Evolutionary conservation across 2,329 filamentous ascomycete genomes (phyloP), one percentile per base, ranked within the genome.

Genomic region (Talaromyces rugulosus): DNA sequence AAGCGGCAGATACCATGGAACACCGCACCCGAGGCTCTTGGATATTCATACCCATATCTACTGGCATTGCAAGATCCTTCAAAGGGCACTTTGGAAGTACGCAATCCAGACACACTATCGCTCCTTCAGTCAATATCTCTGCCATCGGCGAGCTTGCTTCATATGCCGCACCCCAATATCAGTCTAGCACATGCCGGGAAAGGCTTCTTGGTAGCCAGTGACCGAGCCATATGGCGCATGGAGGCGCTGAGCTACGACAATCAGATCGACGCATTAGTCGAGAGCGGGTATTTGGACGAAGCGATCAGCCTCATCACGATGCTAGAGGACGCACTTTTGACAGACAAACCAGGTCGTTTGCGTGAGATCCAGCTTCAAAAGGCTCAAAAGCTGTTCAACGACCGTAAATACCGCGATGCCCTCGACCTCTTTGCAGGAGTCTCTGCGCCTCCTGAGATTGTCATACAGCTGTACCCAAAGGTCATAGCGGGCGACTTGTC

Each of bases 161-260:
- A 98, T 74, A 95, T 98, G 30, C 92, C 93, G 0, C 92, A 96
- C 56, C 93, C 94, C 0, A 96, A 92, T 23, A 89, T 94, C 66
- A 96, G 94, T 71, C 81, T 99, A n/a, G 91, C 94, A 0, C 95
- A 99, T 77, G 93, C 92, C 0, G 95, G 91, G 3, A 99, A 99
- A 74, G 94, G 93, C 0, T 99, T 99, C 69, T 85, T 98, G 63
- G 92, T 98, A 58, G 89, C 89, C 23, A 97, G 94, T 71, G 95
- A 98, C 61, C 85, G 95, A 52, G 89, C 85, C 36, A 90, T 99
- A 42, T 99, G 95, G 95, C 89, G 95, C 68, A 98, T 99, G 95
- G 91, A 88, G 65, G 90, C 94, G 3, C 87, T 93, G 42, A 90
- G 93, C 66, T 99, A 99, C 71, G 91, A 96, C 73, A 87, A 88